Conservation (phyloP, 1,139 yeast species). For the Wickerhamiella infanticola region DNA sequence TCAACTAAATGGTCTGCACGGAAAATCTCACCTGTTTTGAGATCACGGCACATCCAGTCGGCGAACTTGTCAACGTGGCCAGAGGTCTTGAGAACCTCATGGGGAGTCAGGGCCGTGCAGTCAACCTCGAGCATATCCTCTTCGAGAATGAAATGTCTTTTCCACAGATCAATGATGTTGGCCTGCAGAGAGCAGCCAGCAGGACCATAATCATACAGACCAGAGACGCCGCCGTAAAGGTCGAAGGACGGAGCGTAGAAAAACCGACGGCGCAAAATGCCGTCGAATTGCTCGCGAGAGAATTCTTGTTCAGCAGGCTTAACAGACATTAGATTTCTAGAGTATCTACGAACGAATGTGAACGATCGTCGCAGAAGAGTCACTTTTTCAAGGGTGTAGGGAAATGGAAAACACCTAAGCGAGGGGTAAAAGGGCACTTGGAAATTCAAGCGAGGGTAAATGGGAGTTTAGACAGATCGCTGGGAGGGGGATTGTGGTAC, state of each 20-base stretch:
- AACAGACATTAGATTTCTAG: conserved; percentile 11
- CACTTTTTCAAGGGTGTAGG: not conserved
- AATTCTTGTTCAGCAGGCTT: conserved; percentile 28
- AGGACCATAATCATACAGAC: conserved; percentile 96
- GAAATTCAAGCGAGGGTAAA: too few relatives aligned
- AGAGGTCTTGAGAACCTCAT: conserved; percentile 92
- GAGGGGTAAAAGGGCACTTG: too few relatives aligned
- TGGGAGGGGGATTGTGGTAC: too few relatives aligned
- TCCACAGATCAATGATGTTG: conserved; percentile 86
- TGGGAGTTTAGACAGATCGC: too few relatives aligned
- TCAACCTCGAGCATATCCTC: conserved; percentile 99
- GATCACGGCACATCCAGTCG: conserved; percentile 98
- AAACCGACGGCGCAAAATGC: conserved; percentile 85
- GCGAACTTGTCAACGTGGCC: conserved; percentile 99
- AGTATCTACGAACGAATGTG: not conserved
- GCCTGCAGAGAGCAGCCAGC: conserved; percentile 99
- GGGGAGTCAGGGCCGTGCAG: conserved; percentile 94
- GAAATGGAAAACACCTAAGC: too few relatives aligned
- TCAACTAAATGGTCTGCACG: conserved; percentile 97
- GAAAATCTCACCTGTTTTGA: conserved; percentile 92
- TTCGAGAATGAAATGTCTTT: conserved; percentile 92
- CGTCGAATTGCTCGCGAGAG: conserved; percentile 76
- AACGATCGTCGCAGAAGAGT: not conserved
- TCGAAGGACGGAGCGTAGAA: conserved; percentile 97
- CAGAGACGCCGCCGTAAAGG: conserved; percentile 96